A percentile compares a stretch with the other conserved stretches of the same genome.
Conservation (phyloP, 768 basidiomycete genomes). For the Favolaschia claudopus region DNA sequence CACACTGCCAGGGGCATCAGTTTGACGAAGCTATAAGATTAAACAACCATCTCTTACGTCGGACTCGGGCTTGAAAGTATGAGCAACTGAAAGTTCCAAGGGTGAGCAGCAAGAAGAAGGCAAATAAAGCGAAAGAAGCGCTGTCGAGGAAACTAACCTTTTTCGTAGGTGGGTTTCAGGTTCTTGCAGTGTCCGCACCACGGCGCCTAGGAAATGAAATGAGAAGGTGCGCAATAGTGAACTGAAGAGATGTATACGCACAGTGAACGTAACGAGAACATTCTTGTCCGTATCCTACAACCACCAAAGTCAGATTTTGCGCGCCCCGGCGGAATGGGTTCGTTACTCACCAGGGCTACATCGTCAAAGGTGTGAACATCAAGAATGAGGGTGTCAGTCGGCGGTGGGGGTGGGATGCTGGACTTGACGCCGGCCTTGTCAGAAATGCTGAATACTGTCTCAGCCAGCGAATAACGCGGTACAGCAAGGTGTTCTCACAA, state of each 20-base stretch:
- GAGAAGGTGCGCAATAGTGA: slow-evolving; percentile 1
- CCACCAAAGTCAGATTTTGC: slow-evolving; percentile 7
- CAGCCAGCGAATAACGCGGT: not conserved
- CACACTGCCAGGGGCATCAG: slow-evolving; percentile 59
- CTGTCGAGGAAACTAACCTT: slow-evolving; percentile 60
- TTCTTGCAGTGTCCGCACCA: slow-evolving; percentile 97
- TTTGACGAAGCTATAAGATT: not conserved
- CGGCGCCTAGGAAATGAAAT: slow-evolving; percentile 53
- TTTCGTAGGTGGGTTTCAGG: slow-evolving; percentile 87
- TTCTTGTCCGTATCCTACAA: slow-evolving; percentile 73
- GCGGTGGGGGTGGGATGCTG: slow-evolving; percentile 86
- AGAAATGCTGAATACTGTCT: slow-evolving; percentile 60
- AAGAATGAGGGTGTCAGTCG: slow-evolving; percentile 71
- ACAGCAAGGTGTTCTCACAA: slow-evolving; percentile 62
- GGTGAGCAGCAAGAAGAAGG: slow-evolving; percentile 10
- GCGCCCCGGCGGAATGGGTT: not conserved
- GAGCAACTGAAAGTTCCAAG: slow-evolving; percentile 70
- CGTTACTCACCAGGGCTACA: slow-evolving; percentile 63
- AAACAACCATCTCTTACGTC: slow-evolving; percentile 55
- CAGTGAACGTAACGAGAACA: slow-evolving; percentile 86
- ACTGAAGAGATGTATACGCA: slow-evolving; percentile 38
- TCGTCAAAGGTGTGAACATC: slow-evolving; percentile 79
- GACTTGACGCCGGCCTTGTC: slow-evolving; percentile 82
- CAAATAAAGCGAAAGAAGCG: not conserved
- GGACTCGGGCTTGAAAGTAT: slow-evolving; percentile 77